Evolutionary conservation across 2,329 filamentous ascomycete genomes (phyloP).

Genomic region (Didymella keratinophila): DNA sequence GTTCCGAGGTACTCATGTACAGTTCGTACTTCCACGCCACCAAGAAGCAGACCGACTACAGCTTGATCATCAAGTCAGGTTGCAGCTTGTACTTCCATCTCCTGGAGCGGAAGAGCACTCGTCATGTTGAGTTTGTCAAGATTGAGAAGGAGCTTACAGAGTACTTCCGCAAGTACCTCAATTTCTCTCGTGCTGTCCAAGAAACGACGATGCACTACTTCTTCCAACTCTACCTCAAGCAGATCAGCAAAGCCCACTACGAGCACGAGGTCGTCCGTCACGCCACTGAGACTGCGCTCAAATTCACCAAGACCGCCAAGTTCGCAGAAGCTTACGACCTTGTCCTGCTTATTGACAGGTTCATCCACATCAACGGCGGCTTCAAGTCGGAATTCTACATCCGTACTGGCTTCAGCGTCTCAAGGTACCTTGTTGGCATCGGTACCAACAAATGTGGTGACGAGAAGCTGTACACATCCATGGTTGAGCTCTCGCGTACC

Average conservation of each 20-base stretch:
- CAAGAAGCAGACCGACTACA: slow-evolving; percentile 47
- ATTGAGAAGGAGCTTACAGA: slow-evolving; percentile 31
- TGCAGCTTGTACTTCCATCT: slow-evolving; percentile 36
- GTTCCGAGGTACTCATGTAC: slow-evolving; percentile 42
- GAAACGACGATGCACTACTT: slow-evolving; percentile 27
- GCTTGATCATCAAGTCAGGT: slow-evolving; percentile 37
- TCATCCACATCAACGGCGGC: slow-evolving; percentile 36
- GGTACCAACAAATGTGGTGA: slow-evolving; percentile 39
- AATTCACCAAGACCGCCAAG: slow-evolving; percentile 33
- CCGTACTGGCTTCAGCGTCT: slow-evolving; percentile 42
- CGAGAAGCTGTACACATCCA: slow-evolving; percentile 41
- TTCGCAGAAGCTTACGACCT: slow-evolving; percentile 38
- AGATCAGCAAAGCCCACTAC: slow-evolving; percentile 27
- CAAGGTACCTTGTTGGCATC: slow-evolving; percentile 36
- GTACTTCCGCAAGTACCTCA: slow-evolving; percentile 34
- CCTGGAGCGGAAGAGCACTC: slow-evolving; percentile 25
- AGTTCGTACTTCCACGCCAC: slow-evolving; percentile 38
- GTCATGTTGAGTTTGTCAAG: slow-evolving; percentile 27
- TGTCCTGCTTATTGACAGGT: slow-evolving; percentile 32
- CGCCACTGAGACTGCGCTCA: slow-evolving; percentile 25
- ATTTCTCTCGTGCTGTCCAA: slow-evolving; percentile 24
- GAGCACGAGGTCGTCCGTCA: slow-evolving; percentile 27
- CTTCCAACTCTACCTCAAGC: slow-evolving; percentile 32
- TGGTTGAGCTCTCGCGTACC: slow-evolving; percentile 48
- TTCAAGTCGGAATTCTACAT: slow-evolving; percentile 40